Base-by-base conservation (phyloP, 2,329 filamentous ascomycete genomes). In the Podosphaera xanthii region DNA sequence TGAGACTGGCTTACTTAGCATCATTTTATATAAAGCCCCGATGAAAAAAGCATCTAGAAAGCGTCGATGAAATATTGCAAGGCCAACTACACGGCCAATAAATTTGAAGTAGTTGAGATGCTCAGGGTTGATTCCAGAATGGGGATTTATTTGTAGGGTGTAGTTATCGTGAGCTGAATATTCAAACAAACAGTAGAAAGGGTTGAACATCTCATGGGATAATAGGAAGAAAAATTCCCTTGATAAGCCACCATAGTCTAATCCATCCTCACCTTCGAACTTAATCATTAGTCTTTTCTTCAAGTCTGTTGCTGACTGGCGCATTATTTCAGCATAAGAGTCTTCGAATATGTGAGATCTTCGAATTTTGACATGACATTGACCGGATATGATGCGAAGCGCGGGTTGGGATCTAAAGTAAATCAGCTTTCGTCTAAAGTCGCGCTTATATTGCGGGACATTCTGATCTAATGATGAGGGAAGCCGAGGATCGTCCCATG, bases 41-140 rank as follows among this genome's bases (percentile, higher is more conserved):
- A 98, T 97, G 72, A 98, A 98, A 77, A 98, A 98, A 40, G 92
- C 94, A 70, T 98, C 92, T 63, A 98, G 75, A 78, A 98, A 98
- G 57, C 92, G 84, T 60, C 92, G 81, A 72, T 98, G 92, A 82
- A 98, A 98, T 68, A 98, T 98, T 62, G 92, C 91, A 65, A 98
- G 73, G 61, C 92, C 92, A 61, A 98, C 92, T 35, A 98, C 92
- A 61, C 92, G 87, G 56, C 92, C 92, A 68, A 98, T 98, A 70
- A 98, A 98, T 73, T 95, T 97, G 82, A 98, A 98, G 75, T 97
- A 98, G 71, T 96, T 97, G 68, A 98, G 76, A 80, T 98, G 92
- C 73, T 98, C 92, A 0, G 92, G 92, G 72, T 98, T 98, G 73
- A 98, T 97, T 64, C 92, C 92, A 30, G 92, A 98, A 72, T 98